A percentile compares a stretch with the other conserved stretches of the same genome.
Evolutionary conservation across 768 basidiomycete genomes (phyloP).

Genomic region (Suillus sp.): DNA sequence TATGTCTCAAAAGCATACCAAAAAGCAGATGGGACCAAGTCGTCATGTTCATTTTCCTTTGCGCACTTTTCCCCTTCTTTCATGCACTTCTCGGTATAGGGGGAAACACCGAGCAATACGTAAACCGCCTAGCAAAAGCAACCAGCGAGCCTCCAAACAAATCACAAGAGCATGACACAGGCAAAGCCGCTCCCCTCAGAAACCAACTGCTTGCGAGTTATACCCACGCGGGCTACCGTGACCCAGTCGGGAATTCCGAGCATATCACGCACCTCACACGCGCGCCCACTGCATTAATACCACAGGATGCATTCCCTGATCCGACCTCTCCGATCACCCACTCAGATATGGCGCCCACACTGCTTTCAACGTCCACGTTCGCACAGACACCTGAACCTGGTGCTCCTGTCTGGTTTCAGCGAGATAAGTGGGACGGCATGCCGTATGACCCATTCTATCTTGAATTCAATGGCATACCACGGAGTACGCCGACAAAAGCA

Average conservation of each 20-base stretch:
- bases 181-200: background rate
- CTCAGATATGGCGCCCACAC: background rate
- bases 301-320: constrained; percentile 27
- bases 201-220: constrained; percentile 2
- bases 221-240: constrained; percentile 17
- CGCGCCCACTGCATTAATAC: constrained; percentile 15
- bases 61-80: constrained; percentile 28
- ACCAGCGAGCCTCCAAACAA: constrained; percentile 9
- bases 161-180: background rate
- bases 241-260: constrained; percentile 27
- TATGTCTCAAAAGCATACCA: constrained; percentile 14
- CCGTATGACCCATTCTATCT: constrained; percentile 27
- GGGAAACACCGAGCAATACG: constrained; percentile 4
- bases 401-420: background rate
- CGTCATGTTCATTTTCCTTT: constrained; percentile 28
- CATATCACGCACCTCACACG: constrained; percentile 13
- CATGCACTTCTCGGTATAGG: constrained; percentile 30
- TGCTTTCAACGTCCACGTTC: background rate
- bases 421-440: background rate
- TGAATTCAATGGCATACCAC: constrained; percentile 15
- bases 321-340: constrained; percentile 18
- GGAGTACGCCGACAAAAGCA: background rate
- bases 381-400: background rate
- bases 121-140: constrained; percentile 2
- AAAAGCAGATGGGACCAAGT: constrained; percentile 24